phyloP scores from a whole-genome alignment of 1,284 basidiomycete species.

The Puccinia hordei region DNA sequence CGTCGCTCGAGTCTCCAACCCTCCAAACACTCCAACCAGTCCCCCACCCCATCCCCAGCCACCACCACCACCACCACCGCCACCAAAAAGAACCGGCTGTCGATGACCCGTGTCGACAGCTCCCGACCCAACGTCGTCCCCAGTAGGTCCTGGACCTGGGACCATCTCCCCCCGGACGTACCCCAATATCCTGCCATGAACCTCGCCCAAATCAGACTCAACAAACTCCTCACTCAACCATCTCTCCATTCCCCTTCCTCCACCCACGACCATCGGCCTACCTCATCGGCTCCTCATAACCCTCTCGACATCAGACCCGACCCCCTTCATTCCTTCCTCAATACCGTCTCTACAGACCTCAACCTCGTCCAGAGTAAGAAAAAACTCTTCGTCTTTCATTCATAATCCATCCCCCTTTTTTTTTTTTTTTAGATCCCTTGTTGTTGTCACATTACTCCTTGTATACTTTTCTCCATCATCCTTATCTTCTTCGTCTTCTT shows the following conservation, averaged over 20 bases:
- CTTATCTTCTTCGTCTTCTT: too few species aligned
- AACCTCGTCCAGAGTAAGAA: background rate
- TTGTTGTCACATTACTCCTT: too few species aligned
- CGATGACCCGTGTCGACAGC: too few species aligned
- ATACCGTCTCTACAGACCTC: background rate
- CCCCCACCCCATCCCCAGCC: too few species aligned
- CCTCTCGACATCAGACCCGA: background rate
- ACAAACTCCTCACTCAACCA: background rate
- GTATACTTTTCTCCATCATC: too few species aligned
- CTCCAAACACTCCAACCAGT: too few species aligned
- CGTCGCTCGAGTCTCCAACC: too few species aligned
- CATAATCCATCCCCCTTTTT: too few species aligned
- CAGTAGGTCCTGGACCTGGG: constrained; percentile 30
- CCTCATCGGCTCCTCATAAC: background rate
- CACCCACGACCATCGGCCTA: background rate
- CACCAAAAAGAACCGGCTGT: too few species aligned
- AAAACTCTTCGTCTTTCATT: constrained; percentile 24
- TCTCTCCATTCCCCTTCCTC: background rate
- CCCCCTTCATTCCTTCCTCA: background rate
- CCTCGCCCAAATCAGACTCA: constrained; percentile 18
- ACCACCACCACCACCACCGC: too few species aligned
- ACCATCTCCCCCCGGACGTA: constrained; percentile 22
- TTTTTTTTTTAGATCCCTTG: too few species aligned
- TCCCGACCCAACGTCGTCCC: too few species aligned
- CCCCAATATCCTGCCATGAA: constrained; percentile 43